Conservation (phyloP, 257 asterid species). For the Primulina huaijiensis region DNA sequence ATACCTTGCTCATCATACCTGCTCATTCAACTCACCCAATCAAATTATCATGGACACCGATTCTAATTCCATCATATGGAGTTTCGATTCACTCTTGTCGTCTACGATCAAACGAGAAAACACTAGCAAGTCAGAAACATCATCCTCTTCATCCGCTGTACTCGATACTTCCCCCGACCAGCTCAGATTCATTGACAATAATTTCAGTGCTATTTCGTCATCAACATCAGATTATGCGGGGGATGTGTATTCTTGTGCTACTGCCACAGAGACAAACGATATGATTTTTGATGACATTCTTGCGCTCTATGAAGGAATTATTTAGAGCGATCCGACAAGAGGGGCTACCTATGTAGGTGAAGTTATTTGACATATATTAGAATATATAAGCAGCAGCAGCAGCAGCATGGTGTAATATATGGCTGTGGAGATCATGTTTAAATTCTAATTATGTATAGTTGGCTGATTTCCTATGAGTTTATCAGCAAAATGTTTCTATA, state of each 20-base stretch:
- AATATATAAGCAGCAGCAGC: too few relatives aligned
- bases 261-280: constrained; percentile 27
- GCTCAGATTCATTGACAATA: constrained; percentile 6
- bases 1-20: constrained; percentile 55
- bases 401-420: too few relatives aligned
- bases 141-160: background rate
- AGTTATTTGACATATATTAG: too few relatives aligned
- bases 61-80: constrained; percentile 36
- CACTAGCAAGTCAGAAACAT: background rate
- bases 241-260: constrained; percentile 25
- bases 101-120: constrained; percentile 25
- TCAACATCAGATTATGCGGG: background rate
- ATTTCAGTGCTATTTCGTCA: constrained; percentile 23
- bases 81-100: constrained; percentile 25
- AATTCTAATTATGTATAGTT: too few relatives aligned
- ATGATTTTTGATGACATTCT: constrained; percentile 25
- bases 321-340: too few relatives aligned
- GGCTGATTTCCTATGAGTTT: too few relatives aligned
- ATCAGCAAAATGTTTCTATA: too few relatives aligned
- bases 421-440: too few relatives aligned
- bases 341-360: too few relatives aligned
- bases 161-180: background rate
- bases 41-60: constrained; percentile 27
- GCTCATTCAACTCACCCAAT: constrained; percentile 26
- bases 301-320: background rate